These are phyloP conservation scores for Phytophthora pini DNA, from an alignment of 352 stramenopile species.

Conservation along the genomic window DNA sequence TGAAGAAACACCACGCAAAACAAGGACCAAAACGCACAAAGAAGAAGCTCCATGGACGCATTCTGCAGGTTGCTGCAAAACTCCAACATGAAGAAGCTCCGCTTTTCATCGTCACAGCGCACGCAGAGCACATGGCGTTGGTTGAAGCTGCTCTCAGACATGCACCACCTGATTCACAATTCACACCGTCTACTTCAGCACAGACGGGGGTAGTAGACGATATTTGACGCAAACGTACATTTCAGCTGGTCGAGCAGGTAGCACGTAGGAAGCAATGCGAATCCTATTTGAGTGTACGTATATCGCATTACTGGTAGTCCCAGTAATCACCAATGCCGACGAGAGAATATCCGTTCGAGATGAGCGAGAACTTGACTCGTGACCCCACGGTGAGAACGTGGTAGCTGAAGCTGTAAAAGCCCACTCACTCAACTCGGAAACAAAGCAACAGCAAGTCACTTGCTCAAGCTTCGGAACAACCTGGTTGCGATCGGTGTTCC, in stretches of 20 bases:
- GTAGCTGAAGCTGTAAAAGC: constrained; percentile 17
- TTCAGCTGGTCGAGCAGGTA: constrained; percentile 40
- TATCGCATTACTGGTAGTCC: constrained; percentile 53
- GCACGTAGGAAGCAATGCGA: constrained; percentile 49
- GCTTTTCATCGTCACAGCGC: constrained; percentile 48
- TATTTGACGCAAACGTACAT: constrained; percentile 49
- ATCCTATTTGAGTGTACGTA: constrained; percentile 57
- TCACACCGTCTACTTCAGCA: constrained; percentile 2
- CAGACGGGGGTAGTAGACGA: neutral
- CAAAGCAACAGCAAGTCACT: constrained; percentile 41
- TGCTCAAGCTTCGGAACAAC: constrained; percentile 15
- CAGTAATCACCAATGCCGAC: constrained; percentile 47
- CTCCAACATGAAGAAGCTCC: constrained; percentile 60
- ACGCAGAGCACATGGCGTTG: constrained; percentile 45
- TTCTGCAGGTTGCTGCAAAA: constrained; percentile 42
- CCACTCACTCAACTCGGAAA: constrained; percentile 28
- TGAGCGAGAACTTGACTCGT: neutral
- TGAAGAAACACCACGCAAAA: constrained; percentile 3
- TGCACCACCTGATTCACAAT: constrained; percentile 23
- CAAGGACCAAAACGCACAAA: constrained; percentile 39
- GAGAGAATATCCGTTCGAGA: constrained; percentile 20
- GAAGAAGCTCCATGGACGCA: constrained; percentile 47
- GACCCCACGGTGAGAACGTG: constrained; percentile 16
- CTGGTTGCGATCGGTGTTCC: neutral
- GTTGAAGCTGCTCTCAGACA: constrained; percentile 31